These are phyloP conservation scores for Xylaria sp. DNA, from an alignment of 2,329 filamentous ascomycete genomes.

Conservation along the genomic window DNA sequence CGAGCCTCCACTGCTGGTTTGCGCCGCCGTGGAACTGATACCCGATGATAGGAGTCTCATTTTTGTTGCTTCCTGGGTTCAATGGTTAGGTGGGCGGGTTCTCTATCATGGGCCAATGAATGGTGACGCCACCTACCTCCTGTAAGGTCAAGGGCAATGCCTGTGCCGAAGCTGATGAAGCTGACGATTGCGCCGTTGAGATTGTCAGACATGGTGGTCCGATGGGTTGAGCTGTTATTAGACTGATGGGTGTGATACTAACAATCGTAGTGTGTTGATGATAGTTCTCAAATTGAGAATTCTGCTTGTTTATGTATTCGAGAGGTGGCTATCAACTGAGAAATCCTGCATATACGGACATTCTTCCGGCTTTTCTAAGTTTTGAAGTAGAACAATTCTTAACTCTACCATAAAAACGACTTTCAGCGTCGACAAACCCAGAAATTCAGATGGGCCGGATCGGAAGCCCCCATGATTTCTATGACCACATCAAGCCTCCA, in stretches of 20 bases:
- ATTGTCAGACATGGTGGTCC: neutral
- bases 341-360: too few species aligned
- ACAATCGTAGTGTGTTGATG: neutral
- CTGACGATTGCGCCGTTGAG: neutral
- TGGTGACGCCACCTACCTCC: neutral
- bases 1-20: slow-evolving; percentile 8
- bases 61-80: neutral
- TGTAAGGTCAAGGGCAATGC: neutral
- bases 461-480: neutral
- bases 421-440: too few species aligned
- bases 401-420: neutral
- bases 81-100: neutral
- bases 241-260: neutral
- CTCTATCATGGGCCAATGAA: neutral
- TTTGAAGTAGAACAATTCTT: too few species aligned
- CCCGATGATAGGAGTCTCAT: neutral
- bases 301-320: too few species aligned
- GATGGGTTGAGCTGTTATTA: neutral
- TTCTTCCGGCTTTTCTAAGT: too few species aligned
- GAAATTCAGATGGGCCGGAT: neutral
- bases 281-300: too few species aligned
- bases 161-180: neutral
- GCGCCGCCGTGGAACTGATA: neutral
- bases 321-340: too few species aligned
- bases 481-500: neutral